These are phyloP conservation scores for Polytrichum commune DNA, from an alignment of 225 moss, liverwort and hornwort genomes.

Conservation along the genomic window DNA sequence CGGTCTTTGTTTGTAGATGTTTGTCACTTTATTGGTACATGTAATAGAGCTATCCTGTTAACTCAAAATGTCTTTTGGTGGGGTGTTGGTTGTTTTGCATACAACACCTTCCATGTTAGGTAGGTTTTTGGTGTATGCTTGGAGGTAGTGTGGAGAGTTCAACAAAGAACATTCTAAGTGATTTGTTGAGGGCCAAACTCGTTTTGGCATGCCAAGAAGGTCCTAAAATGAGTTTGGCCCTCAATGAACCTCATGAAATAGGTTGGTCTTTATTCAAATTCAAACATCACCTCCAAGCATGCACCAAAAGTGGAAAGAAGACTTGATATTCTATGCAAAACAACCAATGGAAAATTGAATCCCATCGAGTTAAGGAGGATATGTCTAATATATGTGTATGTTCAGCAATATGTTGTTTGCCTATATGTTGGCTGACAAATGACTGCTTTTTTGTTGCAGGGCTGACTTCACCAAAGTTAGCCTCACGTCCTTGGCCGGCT, in stretches of 20 bases:
- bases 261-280: neutral
- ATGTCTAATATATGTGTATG: neutral
- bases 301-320: neutral
- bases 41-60: neutral
- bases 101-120: too few species aligned
- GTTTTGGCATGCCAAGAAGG: too few species aligned
- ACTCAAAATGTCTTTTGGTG: neutral
- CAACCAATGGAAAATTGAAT: neutral
- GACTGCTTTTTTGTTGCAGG: conserved; percentile 25
- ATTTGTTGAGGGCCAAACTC: too few species aligned
- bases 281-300: neutral
- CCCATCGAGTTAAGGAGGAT: neutral
- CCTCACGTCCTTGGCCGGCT: conserved; percentile 21
- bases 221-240: too few species aligned
- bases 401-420: neutral
- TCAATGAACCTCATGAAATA: too few species aligned
- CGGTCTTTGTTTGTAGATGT: neutral
- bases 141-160: too few species aligned
- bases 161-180: too few species aligned
- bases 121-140: too few species aligned
- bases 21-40: neutral
- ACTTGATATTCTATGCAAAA: neutral
- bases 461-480: conserved; percentile 50
- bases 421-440: neutral
- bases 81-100: neutral